phyloP scores from a whole-genome alignment of 1,284 basidiomycete species.

The Pseudozyma sp. region DNA sequence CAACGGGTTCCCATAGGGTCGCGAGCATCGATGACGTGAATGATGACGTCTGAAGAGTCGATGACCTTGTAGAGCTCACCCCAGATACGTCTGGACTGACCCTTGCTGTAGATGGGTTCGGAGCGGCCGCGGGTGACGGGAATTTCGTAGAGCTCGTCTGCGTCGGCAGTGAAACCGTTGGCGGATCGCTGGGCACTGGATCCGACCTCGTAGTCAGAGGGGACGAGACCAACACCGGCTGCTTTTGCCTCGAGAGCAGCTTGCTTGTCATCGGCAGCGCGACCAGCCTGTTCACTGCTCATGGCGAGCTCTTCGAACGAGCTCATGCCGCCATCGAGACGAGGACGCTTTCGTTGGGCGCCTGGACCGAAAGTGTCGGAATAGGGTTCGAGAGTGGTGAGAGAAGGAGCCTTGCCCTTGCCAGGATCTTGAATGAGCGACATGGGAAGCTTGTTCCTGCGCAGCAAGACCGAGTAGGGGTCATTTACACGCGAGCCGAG shows the following conservation, averaged over 20 bases:
- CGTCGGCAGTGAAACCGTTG: constrained; percentile 56
- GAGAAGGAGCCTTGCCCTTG: constrained; percentile 60
- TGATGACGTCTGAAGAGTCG: constrained; percentile 95
- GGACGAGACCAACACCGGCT: constrained; percentile 61
- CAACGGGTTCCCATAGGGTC: constrained; percentile 98
- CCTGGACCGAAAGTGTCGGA: constrained; percentile 65
- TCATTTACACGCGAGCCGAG: constrained; percentile 64
- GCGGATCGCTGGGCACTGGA: constrained; percentile 52
- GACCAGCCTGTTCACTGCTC: constrained; percentile 53
- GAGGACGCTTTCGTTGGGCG: constrained; percentile 66
- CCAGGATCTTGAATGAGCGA: constrained; percentile 64
- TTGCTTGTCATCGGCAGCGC: constrained; percentile 55
- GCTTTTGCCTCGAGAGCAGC: constrained; percentile 57
- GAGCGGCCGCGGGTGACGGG: constrained; percentile 66
- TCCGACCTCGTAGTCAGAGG: constrained; percentile 65
- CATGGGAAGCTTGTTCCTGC: constrained; percentile 68
- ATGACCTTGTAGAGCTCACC: constrained; percentile 99
- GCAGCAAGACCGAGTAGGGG: constrained; percentile 65
- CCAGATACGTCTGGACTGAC: constrained; percentile 78
- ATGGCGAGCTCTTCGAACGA: constrained; percentile 65
- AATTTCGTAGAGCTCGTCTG: constrained; percentile 62
- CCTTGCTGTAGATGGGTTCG: constrained; percentile 67
- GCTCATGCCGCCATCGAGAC: constrained; percentile 62
- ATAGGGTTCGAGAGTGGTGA: constrained; percentile 65
- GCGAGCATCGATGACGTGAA: constrained; percentile 94